Evolutionary conservation across 257 asterid genomes (phyloP).

Genomic region (Nicotiana undulata): DNA sequence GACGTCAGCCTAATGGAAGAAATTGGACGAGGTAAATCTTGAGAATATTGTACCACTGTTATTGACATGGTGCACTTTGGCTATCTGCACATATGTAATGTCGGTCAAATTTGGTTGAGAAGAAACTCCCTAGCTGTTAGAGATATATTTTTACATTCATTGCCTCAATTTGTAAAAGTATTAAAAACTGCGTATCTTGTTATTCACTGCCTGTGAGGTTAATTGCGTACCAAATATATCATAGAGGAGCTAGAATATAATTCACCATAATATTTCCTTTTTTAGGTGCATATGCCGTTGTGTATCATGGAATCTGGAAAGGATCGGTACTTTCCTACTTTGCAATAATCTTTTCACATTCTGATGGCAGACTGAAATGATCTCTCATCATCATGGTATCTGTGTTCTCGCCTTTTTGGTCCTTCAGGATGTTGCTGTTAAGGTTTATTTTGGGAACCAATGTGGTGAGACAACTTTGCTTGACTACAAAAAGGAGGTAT

Average conservation of each 20-base stretch:
- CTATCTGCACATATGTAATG: not conserved
- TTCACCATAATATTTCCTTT: slow-evolving; percentile 9
- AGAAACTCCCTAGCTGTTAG: not conserved
- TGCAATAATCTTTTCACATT: slow-evolving; percentile 5
- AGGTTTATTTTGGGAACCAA: slow-evolving; percentile 52
- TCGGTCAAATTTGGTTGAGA: not conserved
- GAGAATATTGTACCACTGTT: not conserved
- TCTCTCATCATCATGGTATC: slow-evolving; percentile 7
- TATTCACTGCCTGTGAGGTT: too few relatives aligned
- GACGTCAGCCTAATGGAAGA: slow-evolving; percentile 51
- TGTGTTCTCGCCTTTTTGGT: not conserved
- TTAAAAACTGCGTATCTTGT: not conserved
- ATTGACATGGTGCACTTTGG: not conserved
- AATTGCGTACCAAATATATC: not conserved
- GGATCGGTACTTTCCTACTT: slow-evolving; percentile 46
- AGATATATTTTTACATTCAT: not conserved
- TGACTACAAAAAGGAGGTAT: slow-evolving; percentile 66
- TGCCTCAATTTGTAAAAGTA: not conserved
- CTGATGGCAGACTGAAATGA: not conserved
- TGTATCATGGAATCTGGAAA: slow-evolving; percentile 69
- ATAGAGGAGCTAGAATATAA: not conserved
- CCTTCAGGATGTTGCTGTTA: slow-evolving; percentile 73
- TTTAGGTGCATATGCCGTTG: slow-evolving; percentile 62
- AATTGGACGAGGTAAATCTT: slow-evolving; percentile 53
- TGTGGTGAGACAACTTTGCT: slow-evolving; percentile 31